Evolutionary conservation across 2,329 filamentous ascomycete species (phyloP), one percentile per base, ranked within the genome.

Genomic region (Bipolaris gigantea): DNA sequence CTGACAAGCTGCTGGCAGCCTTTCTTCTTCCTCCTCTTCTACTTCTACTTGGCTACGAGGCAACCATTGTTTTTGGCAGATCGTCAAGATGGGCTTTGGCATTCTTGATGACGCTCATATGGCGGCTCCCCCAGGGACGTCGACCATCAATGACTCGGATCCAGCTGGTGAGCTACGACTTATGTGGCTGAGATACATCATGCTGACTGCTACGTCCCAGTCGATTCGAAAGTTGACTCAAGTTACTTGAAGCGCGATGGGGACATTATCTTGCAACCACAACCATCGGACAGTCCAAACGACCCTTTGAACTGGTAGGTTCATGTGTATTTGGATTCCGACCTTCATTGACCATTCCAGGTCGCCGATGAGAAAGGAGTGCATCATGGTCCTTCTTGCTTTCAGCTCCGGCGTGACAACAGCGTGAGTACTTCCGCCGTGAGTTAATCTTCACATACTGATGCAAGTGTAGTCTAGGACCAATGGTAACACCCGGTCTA

Each of bases 211-310:
- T 13, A 19, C 21, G 25, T 35, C 13, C 13, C 19, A 64, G 63
- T 60, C 16, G 58, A 67, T 13, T n/a, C 48, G 19, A 47, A 45
- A n/a, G 42, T 56, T 8, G 65, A 69, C 32, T 53, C 49, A 1
- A 64, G 50, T 9, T 42, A 66, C 10, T 55, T 77, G 44, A 77
- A 77, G 64, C 73, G 73, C 42, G 67, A 72, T 49, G 88, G 89
- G 21, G 77, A 82, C 11, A 88, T 93, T 64, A 90, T 97, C 61
- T 83, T 97, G 32, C 88, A 94, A 13, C 93, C 93, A 3, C 93
- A 97, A 67, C 93, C 93, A 2, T 93, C 88, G 54, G 89, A 96
- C 73, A 90, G 93, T 72, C 90, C 90, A 3, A 93, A 95, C 70
- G 92, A 97, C 74, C 92, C 91, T 25, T 79, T 96, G 16, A 75